Evolutionary conservation across 305 asterid genomes (phyloP), one percentile per base, ranked within the genome.

Genomic region (Solanum hybrid): DNA sequence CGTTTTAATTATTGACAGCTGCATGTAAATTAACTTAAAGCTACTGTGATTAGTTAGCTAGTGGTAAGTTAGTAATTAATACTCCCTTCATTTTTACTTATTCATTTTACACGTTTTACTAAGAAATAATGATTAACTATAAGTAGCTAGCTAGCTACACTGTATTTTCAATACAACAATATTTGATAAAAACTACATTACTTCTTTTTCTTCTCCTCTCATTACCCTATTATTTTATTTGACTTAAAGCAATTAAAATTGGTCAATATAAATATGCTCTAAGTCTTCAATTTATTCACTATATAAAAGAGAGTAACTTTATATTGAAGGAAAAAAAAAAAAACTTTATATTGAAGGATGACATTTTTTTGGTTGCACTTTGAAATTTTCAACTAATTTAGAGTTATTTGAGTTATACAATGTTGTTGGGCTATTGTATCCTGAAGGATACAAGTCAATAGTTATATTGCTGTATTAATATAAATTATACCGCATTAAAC

Each of bases 221-320:
- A 56, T 60, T 56, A 19, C 10, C 7, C 71, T 19, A 19, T 17
- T 19, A 19, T 19, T 60, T 31, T 31, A 31, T 31, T 31, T 31
- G 32, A 31, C 32, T 2, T 31, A 31, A 31, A 31, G 4, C 3
- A 2, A 31, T 31, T 27, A 31, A 31, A 60, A 19, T 60, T 3
- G 0, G 24, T 19, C 26, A 19, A 19, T 60, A 0, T 0, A 19
- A 60, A 60, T 19, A 60, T 60, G 1, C 0, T 19, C 1, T 1
- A 60, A 19, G 5, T 60, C 26, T 60, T 0, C 2, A 60, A 60
- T 60, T 60, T 60, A 60, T 60, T 19, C 32, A 51, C 4, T 51
- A 15, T 2, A 15, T 15, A 51, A 14, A 45, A 51, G 66, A 51
- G 66, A 51, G 66, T 15, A 15, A 15, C 8, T 51, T 51, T 15